Base-by-base conservation (phyloP, 176 grass and related monocot genomes). In the Ensete ventricosum region DNA sequence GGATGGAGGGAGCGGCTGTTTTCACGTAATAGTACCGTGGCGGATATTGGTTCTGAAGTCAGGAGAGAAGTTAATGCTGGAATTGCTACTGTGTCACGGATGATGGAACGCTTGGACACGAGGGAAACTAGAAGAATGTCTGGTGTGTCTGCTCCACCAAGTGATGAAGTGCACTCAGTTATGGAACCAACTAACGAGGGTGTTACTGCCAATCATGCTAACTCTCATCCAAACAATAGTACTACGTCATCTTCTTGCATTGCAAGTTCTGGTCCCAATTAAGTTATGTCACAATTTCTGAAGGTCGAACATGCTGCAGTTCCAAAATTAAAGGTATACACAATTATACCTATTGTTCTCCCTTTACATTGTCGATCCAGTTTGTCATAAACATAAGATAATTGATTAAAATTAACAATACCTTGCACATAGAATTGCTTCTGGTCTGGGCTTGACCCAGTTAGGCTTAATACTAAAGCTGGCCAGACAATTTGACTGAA, bases 1-100 rank as follows among this genome's bases (percentile, higher is more conserved):
- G 96, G 96, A 50, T 99, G 91, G 91, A 99, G 87, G 70, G 96
- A 99, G 79, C 88, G 83, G 49, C 69, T 95, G 19, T 99, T 99
- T 76, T 86, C 91, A 13, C 84, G 96, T 25, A 92, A 83, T 67
- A 80, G 54, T 62, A 78, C 91, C 21, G 77, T 99, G 58, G 85
- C 96, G 20, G 96, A 99, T 80, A 86, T 95, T 80, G 86, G 96
- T 83, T 95, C 86, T 68, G 91, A 99, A 85, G 91, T 99, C 21
- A 89, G 85, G 71, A 87, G 91, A 81, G 96, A 99, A 76, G 96
- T 95, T 81, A 95, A 91, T 85, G 84, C 85, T 77, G 96, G 96
- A 92, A 95, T 99, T 77, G 84, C 96, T 0, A 91, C 82, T 27
- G 91, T 99, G 22, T 99, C 96, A 67, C 81, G 90, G 76, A 93